phyloP scores from a whole-genome alignment of 1,284 basidiomycete species.

The Ceratobasidium sp. region DNA sequence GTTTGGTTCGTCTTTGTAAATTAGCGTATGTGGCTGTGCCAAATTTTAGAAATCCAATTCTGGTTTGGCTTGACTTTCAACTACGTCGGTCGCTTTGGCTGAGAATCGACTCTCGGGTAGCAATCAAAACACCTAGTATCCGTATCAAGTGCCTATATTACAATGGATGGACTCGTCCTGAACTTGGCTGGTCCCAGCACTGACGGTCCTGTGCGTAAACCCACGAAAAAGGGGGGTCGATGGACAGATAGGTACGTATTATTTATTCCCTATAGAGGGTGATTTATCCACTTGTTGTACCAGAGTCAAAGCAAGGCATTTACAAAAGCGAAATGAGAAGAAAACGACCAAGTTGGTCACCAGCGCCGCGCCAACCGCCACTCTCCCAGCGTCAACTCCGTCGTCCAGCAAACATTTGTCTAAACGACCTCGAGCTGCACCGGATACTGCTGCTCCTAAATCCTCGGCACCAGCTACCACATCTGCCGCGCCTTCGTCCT shows the following conservation, averaged over 20 bases:
- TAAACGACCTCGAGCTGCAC: background rate
- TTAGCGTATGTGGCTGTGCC: constrained; percentile 36
- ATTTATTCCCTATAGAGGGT: constrained; percentile 35
- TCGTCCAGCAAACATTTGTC: constrained; percentile 8
- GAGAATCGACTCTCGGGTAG: too few species aligned
- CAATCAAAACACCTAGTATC: too few species aligned
- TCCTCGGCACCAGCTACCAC: constrained; percentile 18
- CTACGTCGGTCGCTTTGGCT: background rate
- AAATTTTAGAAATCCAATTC: constrained; percentile 31
- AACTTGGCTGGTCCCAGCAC: constrained; percentile 61
- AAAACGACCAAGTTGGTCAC: constrained; percentile 39
- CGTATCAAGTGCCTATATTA: too few species aligned
- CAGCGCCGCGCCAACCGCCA: background rate
- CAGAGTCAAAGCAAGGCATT: constrained; percentile 51
- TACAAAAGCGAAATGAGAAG: constrained; percentile 41
- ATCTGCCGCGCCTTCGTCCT: constrained; percentile 43
- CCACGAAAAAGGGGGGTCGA: constrained; percentile 70
- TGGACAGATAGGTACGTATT: constrained; percentile 82
- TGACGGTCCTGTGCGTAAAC: constrained; percentile 49
- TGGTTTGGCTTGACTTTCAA: background rate
- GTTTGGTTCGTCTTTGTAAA: constrained; percentile 28
- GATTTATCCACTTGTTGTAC: constrained; percentile 47
- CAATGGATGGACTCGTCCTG: constrained; percentile 66
- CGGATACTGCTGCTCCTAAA: constrained; percentile 1
- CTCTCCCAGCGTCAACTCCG: constrained; percentile 21